A percentile compares a stretch with the other conserved stretches of the same genome.
phyloP scores from a whole-genome alignment of 2,329 filamentous ascomycete genomes.

The Lachnellula occidentalis region DNA sequence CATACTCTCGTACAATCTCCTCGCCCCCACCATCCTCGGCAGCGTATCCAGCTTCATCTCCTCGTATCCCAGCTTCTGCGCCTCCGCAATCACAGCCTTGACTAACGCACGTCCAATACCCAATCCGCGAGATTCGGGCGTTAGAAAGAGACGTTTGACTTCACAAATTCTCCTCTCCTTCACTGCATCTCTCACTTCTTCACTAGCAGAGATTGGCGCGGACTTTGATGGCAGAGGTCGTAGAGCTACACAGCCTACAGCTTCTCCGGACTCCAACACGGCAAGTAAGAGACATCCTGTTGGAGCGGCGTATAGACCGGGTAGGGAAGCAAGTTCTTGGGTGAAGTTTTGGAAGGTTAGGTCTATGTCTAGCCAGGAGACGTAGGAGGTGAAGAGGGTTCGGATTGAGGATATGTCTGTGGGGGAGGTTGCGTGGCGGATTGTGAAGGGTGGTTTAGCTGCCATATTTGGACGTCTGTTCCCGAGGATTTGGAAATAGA shows the following conservation, averaged over 20 bases:
- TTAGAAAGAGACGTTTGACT: conserved; percentile 53
- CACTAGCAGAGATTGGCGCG: background rate
- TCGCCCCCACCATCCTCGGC: conserved; percentile 44
- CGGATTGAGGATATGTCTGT: conserved; percentile 38
- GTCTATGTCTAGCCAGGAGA: conserved; percentile 43
- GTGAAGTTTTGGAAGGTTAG: conserved; percentile 52
- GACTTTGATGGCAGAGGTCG: conserved; percentile 33
- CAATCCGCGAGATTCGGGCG: conserved; percentile 41
- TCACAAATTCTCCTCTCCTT: conserved; percentile 31
- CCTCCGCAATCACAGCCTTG: conserved; percentile 38
- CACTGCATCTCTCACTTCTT: background rate
- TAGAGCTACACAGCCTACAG: conserved; percentile 47
- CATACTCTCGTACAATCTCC: conserved; percentile 41
- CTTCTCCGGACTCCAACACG: conserved; percentile 9
- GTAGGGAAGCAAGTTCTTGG: conserved; percentile 45
- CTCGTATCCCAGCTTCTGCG: conserved; percentile 42
- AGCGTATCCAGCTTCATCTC: conserved; percentile 53
- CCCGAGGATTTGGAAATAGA: background rate
- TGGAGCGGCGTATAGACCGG: conserved; percentile 46
- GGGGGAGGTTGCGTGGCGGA: conserved; percentile 35
- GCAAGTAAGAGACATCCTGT: conserved; percentile 47
- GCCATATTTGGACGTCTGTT: background rate
- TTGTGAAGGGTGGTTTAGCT: conserved; percentile 18
- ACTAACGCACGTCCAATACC: conserved; percentile 46
- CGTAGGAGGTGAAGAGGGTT: conserved; percentile 39